Conservation (phyloP, 176 grass and related monocot genomes). For the sorghum (Sorghum bicolor) region Sorghum_bicolor_NCBIv3 NC_012877.2:4671501-4672000, state of each 20-base stretch:
- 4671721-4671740: conserved; percentile 31
- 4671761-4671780: conserved; percentile 9
- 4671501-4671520: conserved; percentile 26
- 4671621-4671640: conserved; percentile 24
- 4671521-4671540: conserved; percentile 21
- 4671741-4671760: conserved; percentile 14
- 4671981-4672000: conserved; percentile 22
- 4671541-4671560: conserved; percentile 34
- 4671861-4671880: conserved; percentile 31
- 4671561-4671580: conserved; percentile 40
- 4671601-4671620: conserved; percentile 55
- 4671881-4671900: conserved; percentile 22
- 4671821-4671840: conserved; percentile 41
- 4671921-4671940: conserved; percentile 31
- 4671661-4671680: conserved; percentile 53
- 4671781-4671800: not conserved
- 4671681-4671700: conserved; percentile 59
- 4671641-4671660: conserved; percentile 39
- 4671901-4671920: conserved; percentile 49
- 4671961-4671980: conserved; percentile 38
- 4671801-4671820: conserved; percentile 20
- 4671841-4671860: conserved; percentile 30
- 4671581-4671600: conserved; percentile 32
- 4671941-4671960: conserved; percentile 54
- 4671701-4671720: conserved; percentile 57